Evolutionary conservation across 2,329 filamentous ascomycete genomes (phyloP), one percentile per base, ranked within the genome.

Genomic region (Hawksworthiomyces lignivorus): DNA sequence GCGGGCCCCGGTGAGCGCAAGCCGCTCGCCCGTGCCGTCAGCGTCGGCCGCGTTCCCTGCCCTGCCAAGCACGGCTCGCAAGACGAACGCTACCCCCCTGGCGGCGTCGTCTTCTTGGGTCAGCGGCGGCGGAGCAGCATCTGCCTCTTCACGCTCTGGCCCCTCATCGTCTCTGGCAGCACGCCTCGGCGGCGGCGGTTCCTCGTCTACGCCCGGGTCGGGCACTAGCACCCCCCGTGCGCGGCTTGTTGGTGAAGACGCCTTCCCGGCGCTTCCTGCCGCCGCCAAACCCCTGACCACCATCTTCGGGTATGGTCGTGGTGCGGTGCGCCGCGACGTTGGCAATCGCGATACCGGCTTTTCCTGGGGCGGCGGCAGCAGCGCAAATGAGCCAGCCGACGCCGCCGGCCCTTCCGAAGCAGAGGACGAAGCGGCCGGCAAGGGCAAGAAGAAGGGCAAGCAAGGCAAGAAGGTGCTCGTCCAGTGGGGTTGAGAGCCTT

Each of bases 261-360:
- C 80, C 0, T 96, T 96, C 62, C 90, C 89, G 0, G 82, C 87
- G 2, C 71, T 96, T 1, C 89, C 89, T 0, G 72, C 80, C 0
- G 88, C 87, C 1, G 74, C 84, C 0, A 96, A 81, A 54, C 74
- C 75, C 4, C 67, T 68, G 31, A 78, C 74, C 2, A 77, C 74
- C 0, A 77, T 81, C 33, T 79, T 80, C 41, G 75, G 75, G 3
- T 80, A 80, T 51, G 77, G 77, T 2, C 60, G 64, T 5, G 64
- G 76, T 4, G 59, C 67, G 24, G 75, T 82, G 14, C 65, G 74
- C 35, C 61, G 77, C 31, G 76, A 80, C 51, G 61, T 68, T 29
- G 54, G 49, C 2, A 52, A 55, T 6, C 61, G 64, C 26, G 64
- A 69, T 14, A 73, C 72, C 0, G 70, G 68, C 2, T 79, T 78